These are phyloP conservation scores for Bryopsis sp. DNA, from an alignment of 139 green algal genomes.

Conservation along the genomic window DNA sequence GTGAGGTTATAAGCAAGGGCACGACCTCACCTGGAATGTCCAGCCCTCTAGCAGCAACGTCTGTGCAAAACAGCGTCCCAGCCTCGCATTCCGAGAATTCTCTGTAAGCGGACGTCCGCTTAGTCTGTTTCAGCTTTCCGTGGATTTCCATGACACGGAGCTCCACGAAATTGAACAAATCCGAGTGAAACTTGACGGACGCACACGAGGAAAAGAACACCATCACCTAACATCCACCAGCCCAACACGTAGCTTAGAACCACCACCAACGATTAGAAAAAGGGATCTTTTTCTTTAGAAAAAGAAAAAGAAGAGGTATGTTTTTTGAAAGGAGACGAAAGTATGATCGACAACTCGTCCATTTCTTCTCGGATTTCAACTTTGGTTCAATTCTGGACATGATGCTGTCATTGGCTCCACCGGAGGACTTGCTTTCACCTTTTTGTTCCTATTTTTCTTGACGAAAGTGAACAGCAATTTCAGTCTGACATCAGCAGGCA, in stretches of 20 bases:
- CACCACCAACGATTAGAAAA: neutral
- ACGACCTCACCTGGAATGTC: constrained; percentile 70
- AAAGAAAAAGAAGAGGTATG: too few species aligned
- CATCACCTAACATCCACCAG: constrained; percentile 73
- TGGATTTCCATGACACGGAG: constrained; percentile 93
- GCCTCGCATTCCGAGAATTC: constrained; percentile 87
- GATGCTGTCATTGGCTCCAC: neutral
- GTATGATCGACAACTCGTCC: too few species aligned
- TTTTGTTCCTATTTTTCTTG: constrained; percentile 96
- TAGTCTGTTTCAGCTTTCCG: constrained; percentile 98
- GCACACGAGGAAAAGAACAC: constrained; percentile 96
- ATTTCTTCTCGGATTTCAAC: too few species aligned
- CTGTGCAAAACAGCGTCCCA: constrained; percentile 91
- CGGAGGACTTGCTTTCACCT: constrained; percentile 47
- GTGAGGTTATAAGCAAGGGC: neutral
- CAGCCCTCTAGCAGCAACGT: constrained; percentile 94
- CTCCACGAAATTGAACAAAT: constrained; percentile 99
- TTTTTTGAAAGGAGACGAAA: too few species aligned
- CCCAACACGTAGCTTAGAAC: neutral
- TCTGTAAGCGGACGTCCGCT: constrained; percentile 92
- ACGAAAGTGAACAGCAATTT: constrained; percentile 98
- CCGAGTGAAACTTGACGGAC: constrained; percentile 75
- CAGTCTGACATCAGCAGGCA: constrained; percentile 82
- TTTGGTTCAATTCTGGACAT: too few species aligned
- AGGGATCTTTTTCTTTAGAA: too few species aligned